Evolutionary conservation across 2,329 filamentous ascomycete species (phyloP), one percentile per base, ranked within the genome.

Genomic region (Pseudocercospora fijiensis): DNA sequence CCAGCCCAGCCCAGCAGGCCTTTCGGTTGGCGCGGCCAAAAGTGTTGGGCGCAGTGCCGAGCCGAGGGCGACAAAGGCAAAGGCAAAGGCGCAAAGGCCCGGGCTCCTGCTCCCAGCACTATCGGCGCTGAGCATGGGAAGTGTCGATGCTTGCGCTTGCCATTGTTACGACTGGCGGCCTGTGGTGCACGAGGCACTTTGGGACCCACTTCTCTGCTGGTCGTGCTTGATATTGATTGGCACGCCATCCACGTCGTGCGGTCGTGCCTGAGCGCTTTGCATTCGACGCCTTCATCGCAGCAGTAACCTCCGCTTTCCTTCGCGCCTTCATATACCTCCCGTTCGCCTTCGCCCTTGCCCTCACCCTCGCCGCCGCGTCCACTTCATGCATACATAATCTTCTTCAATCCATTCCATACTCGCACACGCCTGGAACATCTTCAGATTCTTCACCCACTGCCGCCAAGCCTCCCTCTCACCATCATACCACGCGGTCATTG

Each of bases 401-500:
- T 43, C 57, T 61, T 30, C 62, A 63, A 62, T 56, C 56, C 57
- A 45, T 52, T 24, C 41, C 37, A 61, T 57, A 16, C 37, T 58
- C 41, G 57, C 52, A 56, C 41, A 49, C 58, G 33, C 33, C 47
- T 53, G 20, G 47, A 33, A 37, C 47, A 52, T 27, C 43, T 11
- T 52, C 60, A 62, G n/a, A n/a, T 43, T 57, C 9, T n/a, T 51
- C 63, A 63, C 60, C 30, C 53, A 52, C 30, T 37, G 16, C 37
- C 33, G 30, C 41, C 57, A 58, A 49, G 37, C 24, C 18, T 37
- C 60, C 27, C 47, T 64, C 62, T 65, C 64, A 58, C 66, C 60
- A 63, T 60, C 64, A 64, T 63, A 65, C 65, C 60, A 65, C 62
- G 47, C 59, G 62, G 60, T 61, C 62, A 68, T 69, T 67, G 67